Conservation (phyloP, 352 stramenopile genomes). For the Phytophthora meadii region DNA sequence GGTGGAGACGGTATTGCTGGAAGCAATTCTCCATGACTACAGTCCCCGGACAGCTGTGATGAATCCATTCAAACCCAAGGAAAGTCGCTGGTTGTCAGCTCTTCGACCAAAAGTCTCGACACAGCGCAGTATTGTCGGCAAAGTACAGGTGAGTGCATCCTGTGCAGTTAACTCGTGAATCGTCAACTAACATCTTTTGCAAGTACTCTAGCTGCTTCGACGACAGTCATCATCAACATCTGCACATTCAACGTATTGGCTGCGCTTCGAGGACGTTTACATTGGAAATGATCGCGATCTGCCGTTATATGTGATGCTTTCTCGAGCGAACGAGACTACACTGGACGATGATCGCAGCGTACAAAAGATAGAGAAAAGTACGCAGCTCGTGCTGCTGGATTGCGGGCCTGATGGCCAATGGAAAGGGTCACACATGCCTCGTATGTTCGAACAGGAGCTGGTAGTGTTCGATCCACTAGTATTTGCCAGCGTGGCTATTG, state of each 20-base stretch:
- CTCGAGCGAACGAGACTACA: slow-evolving; percentile 21
- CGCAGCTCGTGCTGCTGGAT: slow-evolving; percentile 63
- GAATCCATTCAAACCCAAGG: slow-evolving; percentile 39
- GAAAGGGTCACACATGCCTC: slow-evolving; percentile 53
- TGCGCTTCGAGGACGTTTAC: slow-evolving; percentile 62
- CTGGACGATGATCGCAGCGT: slow-evolving; percentile 43
- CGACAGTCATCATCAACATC: not conserved
- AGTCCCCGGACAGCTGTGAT: slow-evolving; percentile 16
- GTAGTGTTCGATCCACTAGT: slow-evolving; percentile 60
- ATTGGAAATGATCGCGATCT: slow-evolving; percentile 68
- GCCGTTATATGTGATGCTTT: slow-evolving; percentile 69
- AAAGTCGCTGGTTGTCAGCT: slow-evolving; percentile 27
- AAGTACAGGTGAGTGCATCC: slow-evolving; percentile 24
- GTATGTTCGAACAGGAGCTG: slow-evolving; percentile 65
- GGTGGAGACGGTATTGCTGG: slow-evolving; percentile 34
- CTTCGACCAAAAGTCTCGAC: slow-evolving; percentile 18
- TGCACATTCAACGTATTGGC: slow-evolving; percentile 40
- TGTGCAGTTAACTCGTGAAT: not conserved
- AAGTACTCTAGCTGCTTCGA: slow-evolving; percentile 20
- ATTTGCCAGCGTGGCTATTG: slow-evolving; percentile 60
- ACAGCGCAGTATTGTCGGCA: slow-evolving; percentile 15
- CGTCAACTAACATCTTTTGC: slow-evolving; percentile 2
- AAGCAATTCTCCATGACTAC: slow-evolving; percentile 40
- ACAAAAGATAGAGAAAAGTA: slow-evolving; percentile 45
- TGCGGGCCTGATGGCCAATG: slow-evolving; percentile 68